Base-by-base conservation (phyloP, 2,329 filamentous ascomycete species). In the Ustulina deusta region DNA sequence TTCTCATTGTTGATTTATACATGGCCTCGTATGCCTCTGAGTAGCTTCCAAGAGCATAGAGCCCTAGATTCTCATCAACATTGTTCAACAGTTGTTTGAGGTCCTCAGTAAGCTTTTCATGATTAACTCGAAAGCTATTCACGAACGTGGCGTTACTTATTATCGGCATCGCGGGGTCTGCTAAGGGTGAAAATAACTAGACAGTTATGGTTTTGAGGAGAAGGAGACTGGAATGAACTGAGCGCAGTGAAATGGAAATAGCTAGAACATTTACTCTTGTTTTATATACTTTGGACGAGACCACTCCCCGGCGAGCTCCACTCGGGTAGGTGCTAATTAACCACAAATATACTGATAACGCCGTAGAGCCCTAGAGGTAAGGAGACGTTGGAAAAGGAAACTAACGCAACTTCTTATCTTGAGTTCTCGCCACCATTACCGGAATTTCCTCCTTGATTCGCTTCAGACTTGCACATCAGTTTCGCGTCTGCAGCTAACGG, bases 1-100 rank as follows among this genome's bases (percentile, higher is more conserved):
- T 40, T 52, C 20, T 60, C 65, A 70, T 59, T 6, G 58, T 68
- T 20, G 62, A 38, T 22, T 63, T 60, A 42, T 70, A 70, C 61
- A 68, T 65, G 7, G 46, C 22, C 29, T 62, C 62, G 25, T 60
- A 70, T 34, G 40, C 61, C 11, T 17, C 17, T 3, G 68, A 70
- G 42, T 70, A 70, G 20, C 40, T 68, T 2, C 65, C 65, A 7
- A 63, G 36, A 22, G 57, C 58, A 48, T 68, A 15, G 11, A 34
- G 49, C 11, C 20, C 11, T 6, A 70, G 6, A 17, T 68, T 62
- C 1, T 3, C 11, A 13, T 60, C 58, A 17, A 56, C 13, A 22
- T 56, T 34, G 1, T 36, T 32, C 7, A 60, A 17, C 3, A 68
- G 54, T 22, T 15, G 61, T 25, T 9, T 17, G 1, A 70, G 57